phyloP scores from a whole-genome alignment of 75 land plant species.

The Chamaecyparis obtusa region DNA sequence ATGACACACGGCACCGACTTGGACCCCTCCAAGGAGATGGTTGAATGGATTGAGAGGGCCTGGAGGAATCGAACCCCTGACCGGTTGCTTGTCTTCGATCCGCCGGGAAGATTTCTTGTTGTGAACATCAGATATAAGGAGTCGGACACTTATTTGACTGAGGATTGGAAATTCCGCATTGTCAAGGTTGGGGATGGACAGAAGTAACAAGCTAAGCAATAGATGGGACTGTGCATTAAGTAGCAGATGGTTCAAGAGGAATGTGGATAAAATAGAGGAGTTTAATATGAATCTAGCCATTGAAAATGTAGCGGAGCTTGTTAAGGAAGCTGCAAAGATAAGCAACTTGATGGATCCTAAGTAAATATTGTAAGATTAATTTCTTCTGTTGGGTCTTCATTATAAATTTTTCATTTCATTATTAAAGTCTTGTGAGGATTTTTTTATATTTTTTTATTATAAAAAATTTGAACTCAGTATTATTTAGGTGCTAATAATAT shows the following conservation, averaged over 20 bases:
- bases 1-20: not conserved
- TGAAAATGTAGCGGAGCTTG: not conserved
- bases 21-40: not conserved
- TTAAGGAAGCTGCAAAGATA: conserved; percentile 2
- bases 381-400: too few species aligned
- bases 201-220: not conserved
- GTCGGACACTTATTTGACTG: not conserved
- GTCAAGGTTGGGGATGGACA: not conserved
- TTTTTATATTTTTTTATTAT: too few species aligned
- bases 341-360: not conserved
- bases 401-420: too few species aligned
- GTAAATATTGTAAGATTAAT: too few species aligned
- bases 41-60: not conserved
- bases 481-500: too few species aligned
- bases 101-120: not conserved
- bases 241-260: conserved; percentile 7
- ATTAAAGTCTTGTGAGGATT: too few species aligned
- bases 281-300: not conserved
- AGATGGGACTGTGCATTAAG: not conserved
- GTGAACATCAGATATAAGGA: not conserved
- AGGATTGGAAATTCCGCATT: not conserved
- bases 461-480: too few species aligned
- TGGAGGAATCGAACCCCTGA: conserved; percentile 6
- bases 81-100: not conserved
- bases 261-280: not conserved